These are phyloP conservation scores for barley (Hordeum vulgare) DNA, from an alignment of 176 grass and related monocot genomes.

Conservation along the genomic window DNA sequence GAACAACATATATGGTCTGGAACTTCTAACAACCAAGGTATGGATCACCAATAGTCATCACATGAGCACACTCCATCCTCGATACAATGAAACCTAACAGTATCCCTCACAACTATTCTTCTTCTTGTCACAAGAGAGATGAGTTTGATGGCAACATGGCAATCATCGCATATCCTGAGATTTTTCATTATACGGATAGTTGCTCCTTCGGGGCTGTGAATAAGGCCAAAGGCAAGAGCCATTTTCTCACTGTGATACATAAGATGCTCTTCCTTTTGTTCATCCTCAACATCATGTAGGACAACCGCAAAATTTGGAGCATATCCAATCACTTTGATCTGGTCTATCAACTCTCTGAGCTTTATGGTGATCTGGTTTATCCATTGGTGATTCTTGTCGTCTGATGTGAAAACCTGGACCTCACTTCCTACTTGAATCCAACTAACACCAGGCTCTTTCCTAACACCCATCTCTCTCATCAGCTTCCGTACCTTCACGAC, in stretches of 20 bases:
- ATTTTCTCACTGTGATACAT: constrained; percentile 80
- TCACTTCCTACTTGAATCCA: constrained; percentile 70
- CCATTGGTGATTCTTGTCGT: constrained; percentile 52
- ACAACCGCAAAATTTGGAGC: constrained; percentile 51
- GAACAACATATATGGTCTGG: background rate
- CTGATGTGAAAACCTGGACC: constrained; percentile 57
- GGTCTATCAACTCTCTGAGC: constrained; percentile 45
- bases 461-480: constrained; percentile 62
- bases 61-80: constrained; percentile 61
- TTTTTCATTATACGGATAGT: constrained; percentile 71
- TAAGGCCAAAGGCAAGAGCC: constrained; percentile 55
- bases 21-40: background rate
- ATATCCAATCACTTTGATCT: constrained; percentile 70
- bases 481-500: constrained; percentile 56
- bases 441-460: constrained; percentile 77
- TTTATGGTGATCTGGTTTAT: constrained; percentile 54
- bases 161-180: constrained; percentile 74
- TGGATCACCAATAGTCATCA: constrained; percentile 67
- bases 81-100: constrained; percentile 65
- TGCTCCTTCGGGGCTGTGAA: constrained; percentile 36
- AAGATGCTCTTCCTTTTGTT: constrained; percentile 76
- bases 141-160: constrained; percentile 65
- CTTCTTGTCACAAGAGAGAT: constrained; percentile 50
- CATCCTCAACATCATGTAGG: constrained; percentile 74
- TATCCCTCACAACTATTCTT: constrained; percentile 67